Percentiles rank a stretch among this genome's conserved stretches.
These are phyloP conservation scores for Pichia sp. DNA, from an alignment of 1,139 yeast genomes.

Conservation along the genomic window DNA sequence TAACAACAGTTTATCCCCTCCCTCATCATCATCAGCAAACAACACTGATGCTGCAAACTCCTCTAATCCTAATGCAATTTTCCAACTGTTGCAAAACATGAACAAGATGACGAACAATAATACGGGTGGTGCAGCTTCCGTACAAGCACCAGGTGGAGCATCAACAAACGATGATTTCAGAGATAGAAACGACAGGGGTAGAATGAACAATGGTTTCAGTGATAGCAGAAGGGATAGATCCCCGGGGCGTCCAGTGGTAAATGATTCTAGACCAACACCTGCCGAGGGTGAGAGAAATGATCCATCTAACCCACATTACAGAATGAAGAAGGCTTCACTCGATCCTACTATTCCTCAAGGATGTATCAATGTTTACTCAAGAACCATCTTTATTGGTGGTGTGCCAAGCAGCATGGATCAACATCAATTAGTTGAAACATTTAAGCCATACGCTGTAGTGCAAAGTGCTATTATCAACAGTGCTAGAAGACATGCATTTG, in stretches of 20 bases:
- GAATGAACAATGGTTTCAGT: conserved; percentile 20
- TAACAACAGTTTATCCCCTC: conserved; percentile 6
- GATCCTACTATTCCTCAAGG: conserved; percentile 75
- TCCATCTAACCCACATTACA: conserved; percentile 65
- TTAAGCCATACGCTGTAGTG: conserved; percentile 90
- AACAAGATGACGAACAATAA: conserved; percentile 20
- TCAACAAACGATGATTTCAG: conserved; percentile 11
- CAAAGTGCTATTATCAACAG: conserved; percentile 84
- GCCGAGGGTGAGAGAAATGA: conserved; percentile 51
- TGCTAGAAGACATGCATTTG: conserved; percentile 92
- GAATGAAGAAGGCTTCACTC: conserved; percentile 62
- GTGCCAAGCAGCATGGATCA: conserved; percentile 82
- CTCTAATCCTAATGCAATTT: conserved; percentile 35
- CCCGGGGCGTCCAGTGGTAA: conserved; percentile 31
- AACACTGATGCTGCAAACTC: conserved; percentile 25
- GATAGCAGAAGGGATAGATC: conserved; percentile 48
- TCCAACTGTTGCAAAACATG: conserved; percentile 36
- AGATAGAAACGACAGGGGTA: conserved; percentile 21
- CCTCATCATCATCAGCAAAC: conserved; percentile 13
- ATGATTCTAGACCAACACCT: conserved; percentile 25
- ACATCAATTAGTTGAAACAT: conserved; percentile 52
- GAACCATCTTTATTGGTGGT: conserved; percentile 93
- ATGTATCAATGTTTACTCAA: conserved; percentile 71
- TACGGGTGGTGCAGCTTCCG: conserved; percentile 4
- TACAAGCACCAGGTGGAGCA: background rate